Evolutionary conservation across 164 flowering plant genomes (phyloP), one percentile per base, ranked within the genome.

Genomic region (Warburgia ugandensis): DNA sequence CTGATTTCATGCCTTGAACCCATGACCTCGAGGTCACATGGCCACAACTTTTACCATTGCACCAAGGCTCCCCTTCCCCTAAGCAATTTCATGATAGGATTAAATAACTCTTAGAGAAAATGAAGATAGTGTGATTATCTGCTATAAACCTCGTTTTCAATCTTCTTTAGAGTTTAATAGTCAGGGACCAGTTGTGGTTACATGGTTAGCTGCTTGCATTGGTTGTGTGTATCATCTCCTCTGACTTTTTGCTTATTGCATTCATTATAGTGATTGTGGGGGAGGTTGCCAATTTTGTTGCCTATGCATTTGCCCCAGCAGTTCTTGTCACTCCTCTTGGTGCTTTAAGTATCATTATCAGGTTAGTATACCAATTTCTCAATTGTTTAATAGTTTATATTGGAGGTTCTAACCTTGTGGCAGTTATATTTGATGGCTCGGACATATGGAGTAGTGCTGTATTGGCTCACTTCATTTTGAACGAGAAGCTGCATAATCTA

Each of bases 281-380:
- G 26, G 96, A 87, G 76, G 68, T 74, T 41, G 85, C 96, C 29
- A 87, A 87, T 53, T 87, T 84, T 55, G 78, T 77, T 39, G 96
- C 94, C 6, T 87, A 87, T 71, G 88, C 88, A 45, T 87, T 80
- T 73, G 90, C 96, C 28, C 96, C 96, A 6, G 92, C 96, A 13
- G 80, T 86, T 55, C 85, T 86, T 50, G 96, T 84, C 44, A 78
- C 96, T n/a, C 96, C 96, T 54, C 84, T 87, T 12, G 96, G 96
- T 20, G 88, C 86, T 29, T 63, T 86, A 45, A 86, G 96, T 52
- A 86, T 86, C 2, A 81, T 84, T 54, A 79, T 86, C 49, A 84
- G 96, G 96, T 86, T 61, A 12, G 13, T 37, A 29, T 23, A 14
- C 37, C 21, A 9, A 28, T 39, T 19, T 26, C 25, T 4, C 29